These are phyloP conservation scores for Neopestalotiopsis rosae DNA, from an alignment of 2,329 filamentous ascomycete genomes.

Conservation along the genomic window DNA sequence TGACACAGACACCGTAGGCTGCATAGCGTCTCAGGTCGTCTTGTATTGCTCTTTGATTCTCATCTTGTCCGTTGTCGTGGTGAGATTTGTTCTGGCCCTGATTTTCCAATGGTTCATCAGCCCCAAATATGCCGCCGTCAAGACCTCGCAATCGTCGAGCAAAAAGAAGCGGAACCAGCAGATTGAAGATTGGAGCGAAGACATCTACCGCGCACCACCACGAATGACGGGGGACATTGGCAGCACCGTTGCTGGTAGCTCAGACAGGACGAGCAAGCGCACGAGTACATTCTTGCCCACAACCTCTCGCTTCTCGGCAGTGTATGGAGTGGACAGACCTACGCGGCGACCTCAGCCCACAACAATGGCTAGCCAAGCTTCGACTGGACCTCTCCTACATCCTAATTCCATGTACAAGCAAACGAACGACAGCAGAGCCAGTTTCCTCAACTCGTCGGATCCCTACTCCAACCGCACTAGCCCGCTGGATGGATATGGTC, in stretches of 20 bases:
- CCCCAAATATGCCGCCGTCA: slow-evolving; percentile 81
- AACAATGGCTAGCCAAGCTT: slow-evolving; percentile 92
- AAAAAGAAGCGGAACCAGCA: slow-evolving; percentile 86
- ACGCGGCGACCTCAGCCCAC: slow-evolving; percentile 67
- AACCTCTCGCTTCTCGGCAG: slow-evolving; percentile 92
- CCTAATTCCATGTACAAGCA: slow-evolving; percentile 76
- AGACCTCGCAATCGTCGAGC: slow-evolving; percentile 82
- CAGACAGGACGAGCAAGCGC: slow-evolving; percentile 79
- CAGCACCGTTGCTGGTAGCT: slow-evolving; percentile 62
- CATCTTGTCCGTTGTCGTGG: slow-evolving; percentile 85
- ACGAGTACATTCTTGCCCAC: slow-evolving; percentile 86
- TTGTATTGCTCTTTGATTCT: slow-evolving; percentile 92
- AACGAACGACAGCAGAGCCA: slow-evolving; percentile 65
- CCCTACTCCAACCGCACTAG: slow-evolving; percentile 59
- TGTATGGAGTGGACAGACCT: slow-evolving; percentile 76
- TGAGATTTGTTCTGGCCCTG: slow-evolving; percentile 87
- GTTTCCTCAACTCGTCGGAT: slow-evolving; percentile 67
- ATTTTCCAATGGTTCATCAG: slow-evolving; percentile 97
- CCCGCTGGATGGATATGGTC: slow-evolving; percentile 73
- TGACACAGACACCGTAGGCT: slow-evolving; percentile 94
- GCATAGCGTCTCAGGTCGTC: slow-evolving; percentile 96
- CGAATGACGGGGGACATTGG: slow-evolving; percentile 78
- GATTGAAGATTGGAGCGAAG: slow-evolving; percentile 97
- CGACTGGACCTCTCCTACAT: slow-evolving; percentile 73
- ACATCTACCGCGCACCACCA: slow-evolving; percentile 91